phyloP scores from a whole-genome alignment of 768 basidiomycete genomes.

The Terana coerulea region DNA sequence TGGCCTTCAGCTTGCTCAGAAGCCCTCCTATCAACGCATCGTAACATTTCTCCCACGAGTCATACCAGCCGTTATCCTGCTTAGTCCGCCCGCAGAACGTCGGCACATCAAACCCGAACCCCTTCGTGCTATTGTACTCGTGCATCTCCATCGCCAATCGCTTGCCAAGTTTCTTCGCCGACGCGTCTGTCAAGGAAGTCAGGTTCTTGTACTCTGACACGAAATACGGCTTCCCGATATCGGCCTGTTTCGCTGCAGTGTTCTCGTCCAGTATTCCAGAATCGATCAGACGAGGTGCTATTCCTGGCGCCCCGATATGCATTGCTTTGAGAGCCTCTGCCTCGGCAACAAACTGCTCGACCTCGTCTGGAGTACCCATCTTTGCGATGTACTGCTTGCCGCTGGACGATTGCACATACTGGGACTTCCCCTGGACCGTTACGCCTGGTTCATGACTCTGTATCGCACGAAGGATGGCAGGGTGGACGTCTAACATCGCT shows the following conservation, averaged over 20 bases:
- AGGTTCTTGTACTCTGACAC: constrained; percentile 73
- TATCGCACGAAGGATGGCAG: constrained; percentile 42
- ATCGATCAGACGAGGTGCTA: constrained; percentile 57
- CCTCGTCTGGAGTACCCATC: constrained; percentile 44
- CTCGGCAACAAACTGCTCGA: constrained; percentile 68
- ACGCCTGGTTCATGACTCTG: constrained; percentile 50
- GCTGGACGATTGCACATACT: constrained; percentile 51
- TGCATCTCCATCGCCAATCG: constrained; percentile 70
- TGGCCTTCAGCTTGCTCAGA: constrained; percentile 40
- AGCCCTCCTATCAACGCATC: constrained; percentile 58
- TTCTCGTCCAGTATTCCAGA: constrained; percentile 35
- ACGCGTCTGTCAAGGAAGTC: constrained; percentile 37
- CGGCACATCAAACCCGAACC: constrained; percentile 69
- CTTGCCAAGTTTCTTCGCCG: constrained; percentile 51
- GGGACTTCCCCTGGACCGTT: constrained; percentile 28
- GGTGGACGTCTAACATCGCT: constrained; percentile 1
- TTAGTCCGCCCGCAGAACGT: constrained; percentile 76
- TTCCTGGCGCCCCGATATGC: constrained; percentile 56
- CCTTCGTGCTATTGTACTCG: constrained; percentile 43
- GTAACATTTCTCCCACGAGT: constrained; percentile 69
- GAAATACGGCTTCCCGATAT: constrained; percentile 52
- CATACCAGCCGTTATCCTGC: constrained; percentile 68
- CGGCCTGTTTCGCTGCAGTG: constrained; percentile 23
- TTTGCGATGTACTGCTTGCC: constrained; percentile 64
- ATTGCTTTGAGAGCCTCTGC: constrained; percentile 66